A percentile compares a stretch with the other conserved stretches of the same genome.
Conservation (phyloP, 148 eudicot species). For the Camellia granthamiana region DNA sequence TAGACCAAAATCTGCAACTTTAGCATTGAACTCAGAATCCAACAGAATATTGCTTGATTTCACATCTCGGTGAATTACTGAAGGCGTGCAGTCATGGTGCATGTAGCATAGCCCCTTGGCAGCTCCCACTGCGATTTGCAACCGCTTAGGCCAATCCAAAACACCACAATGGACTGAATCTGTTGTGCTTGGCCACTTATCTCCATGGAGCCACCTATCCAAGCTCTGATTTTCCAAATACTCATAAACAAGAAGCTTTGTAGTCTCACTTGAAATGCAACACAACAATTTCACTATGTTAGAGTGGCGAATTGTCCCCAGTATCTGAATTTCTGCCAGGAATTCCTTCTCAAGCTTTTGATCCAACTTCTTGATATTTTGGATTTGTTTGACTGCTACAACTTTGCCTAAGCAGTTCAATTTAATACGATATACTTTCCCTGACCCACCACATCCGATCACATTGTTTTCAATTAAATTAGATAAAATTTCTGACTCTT, state of each 20-base stretch:
- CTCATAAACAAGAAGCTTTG: constrained; percentile 39
- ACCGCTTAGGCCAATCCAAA: constrained; percentile 39
- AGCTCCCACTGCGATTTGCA: constrained; percentile 37
- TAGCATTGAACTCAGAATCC: constrained; percentile 37
- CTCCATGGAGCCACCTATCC: constrained; percentile 37
- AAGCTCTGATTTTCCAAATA: constrained; percentile 37
- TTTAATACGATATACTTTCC: constrained; percentile 29
- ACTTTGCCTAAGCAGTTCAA: constrained; percentile 18
- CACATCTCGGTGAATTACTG: constrained; percentile 36
- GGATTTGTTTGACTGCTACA: constrained; percentile 38
- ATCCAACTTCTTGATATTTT: constrained; percentile 22
- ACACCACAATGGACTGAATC: constrained; percentile 18
- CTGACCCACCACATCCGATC: constrained; percentile 41
- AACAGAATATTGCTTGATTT: constrained; percentile 36
- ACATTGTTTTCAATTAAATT: constrained; percentile 26
- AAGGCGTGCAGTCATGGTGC: constrained; percentile 36
- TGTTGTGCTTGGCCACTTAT: not conserved
- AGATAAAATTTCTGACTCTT: constrained; percentile 26
- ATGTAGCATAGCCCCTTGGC: constrained; percentile 39
- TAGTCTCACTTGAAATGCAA: constrained; percentile 29
- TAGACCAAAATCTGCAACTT: constrained; percentile 43
- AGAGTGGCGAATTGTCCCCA: constrained; percentile 30
- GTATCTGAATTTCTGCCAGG: constrained; percentile 30
- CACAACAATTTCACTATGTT: constrained; percentile 42
- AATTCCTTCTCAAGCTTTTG: constrained; percentile 33